phyloP scores from a whole-genome alignment of 805 yeast genomes.

The Candida ponderosae region DNA sequence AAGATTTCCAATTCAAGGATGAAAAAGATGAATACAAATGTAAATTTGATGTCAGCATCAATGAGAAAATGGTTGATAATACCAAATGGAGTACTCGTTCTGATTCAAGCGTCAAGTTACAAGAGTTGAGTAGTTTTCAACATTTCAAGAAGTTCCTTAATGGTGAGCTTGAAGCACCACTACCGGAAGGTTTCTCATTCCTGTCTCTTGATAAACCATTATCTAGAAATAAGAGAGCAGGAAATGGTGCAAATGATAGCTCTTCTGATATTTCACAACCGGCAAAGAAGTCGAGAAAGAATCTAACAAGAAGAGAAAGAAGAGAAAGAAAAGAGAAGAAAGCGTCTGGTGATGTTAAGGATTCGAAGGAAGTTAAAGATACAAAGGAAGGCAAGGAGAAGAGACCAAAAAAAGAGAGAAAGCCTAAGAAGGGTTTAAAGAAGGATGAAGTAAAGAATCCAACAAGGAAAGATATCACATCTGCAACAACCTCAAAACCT shows the following conservation, averaged over 20 bases:
- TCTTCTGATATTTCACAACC: not conserved
- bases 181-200: slow-evolving; percentile 1
- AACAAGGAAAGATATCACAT: too few species aligned
- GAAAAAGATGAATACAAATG: slow-evolving; percentile 11
- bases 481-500: too few species aligned
- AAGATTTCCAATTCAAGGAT: slow-evolving; percentile 12
- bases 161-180: slow-evolving; percentile 15
- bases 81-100: not conserved
- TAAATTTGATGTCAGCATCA: slow-evolving; percentile 24
- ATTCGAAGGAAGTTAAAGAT: not conserved
- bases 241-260: too few species aligned
- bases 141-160: slow-evolving; percentile 13
- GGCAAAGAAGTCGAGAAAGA: not conserved
- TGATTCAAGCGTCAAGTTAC: slow-evolving; percentile 5
- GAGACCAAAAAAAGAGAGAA: not conserved
- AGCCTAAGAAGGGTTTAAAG: too few species aligned
- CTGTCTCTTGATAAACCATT: not conserved
- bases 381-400: too few species aligned
- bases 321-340: not conserved
- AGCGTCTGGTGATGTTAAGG: slow-evolving; percentile 1
- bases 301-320: not conserved
- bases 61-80: slow-evolving; percentile 21
- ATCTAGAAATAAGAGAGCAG: slow-evolving; percentile 1
- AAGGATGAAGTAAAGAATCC: too few species aligned
- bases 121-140: slow-evolving; percentile 12